These are phyloP conservation scores for Micractinium conductrix DNA, from an alignment of 139 green algal genomes.

Conservation along the genomic window DNA sequence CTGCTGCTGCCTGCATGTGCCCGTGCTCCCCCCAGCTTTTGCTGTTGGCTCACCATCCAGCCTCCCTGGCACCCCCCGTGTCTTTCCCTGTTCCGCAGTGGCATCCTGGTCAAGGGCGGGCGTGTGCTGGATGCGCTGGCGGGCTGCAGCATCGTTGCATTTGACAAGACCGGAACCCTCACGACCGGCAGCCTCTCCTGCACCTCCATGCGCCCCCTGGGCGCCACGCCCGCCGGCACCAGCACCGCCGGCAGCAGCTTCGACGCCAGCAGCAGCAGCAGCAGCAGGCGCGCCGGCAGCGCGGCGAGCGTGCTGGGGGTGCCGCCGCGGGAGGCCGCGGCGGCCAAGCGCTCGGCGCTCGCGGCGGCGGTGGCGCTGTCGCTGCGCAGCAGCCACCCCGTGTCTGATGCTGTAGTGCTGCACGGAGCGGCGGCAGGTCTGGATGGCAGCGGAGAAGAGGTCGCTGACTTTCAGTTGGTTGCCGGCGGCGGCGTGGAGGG, in stretches of 20 bases:
- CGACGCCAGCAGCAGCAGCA: not conserved
- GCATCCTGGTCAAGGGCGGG: constrained; percentile 79
- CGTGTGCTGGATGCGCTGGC: constrained; percentile 79
- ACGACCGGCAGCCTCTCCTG: constrained; percentile 76
- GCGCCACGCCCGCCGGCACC: not conserved
- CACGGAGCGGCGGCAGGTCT: not conserved
- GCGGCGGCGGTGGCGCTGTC: constrained; percentile 53
- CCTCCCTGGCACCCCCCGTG: not conserved
- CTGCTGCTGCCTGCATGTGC: not conserved
- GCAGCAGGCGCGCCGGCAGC: not conserved
- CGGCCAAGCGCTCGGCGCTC: constrained; percentile 26
- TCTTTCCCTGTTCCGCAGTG: constrained; percentile 37
- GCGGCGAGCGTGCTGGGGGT: not conserved
- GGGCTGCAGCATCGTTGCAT: constrained; percentile 62
- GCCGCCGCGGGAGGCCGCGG: not conserved
- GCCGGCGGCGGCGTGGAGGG: constrained; percentile 55
- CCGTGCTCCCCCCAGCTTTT: too few relatives aligned
- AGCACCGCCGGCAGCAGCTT: not conserved
- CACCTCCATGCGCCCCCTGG: constrained; percentile 33
- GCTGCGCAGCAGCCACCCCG: constrained; percentile 54
- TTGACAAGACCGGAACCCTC: constrained; percentile 94
- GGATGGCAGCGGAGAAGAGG: not conserved
- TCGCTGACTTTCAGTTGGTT: constrained; percentile 54
- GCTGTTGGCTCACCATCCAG: too few relatives aligned
- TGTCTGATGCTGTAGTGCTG: constrained; percentile 51